Percentiles rank a stretch among this genome's conserved stretches.
phyloP scores from a whole-genome alignment of 371 early-diverging fungal species.

The Mortierella sp. region DNA sequence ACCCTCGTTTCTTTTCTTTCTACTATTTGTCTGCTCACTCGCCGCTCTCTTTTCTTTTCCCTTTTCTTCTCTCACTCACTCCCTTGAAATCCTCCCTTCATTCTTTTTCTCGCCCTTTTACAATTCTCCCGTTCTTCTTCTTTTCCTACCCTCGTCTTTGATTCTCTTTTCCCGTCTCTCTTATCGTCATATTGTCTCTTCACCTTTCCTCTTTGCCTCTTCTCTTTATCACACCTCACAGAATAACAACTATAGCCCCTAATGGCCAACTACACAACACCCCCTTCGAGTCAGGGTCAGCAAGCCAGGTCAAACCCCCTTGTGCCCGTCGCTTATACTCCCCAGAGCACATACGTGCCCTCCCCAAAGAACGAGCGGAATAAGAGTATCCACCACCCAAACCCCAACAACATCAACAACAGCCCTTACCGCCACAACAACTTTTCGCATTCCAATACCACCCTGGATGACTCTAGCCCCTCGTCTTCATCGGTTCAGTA shows the following conservation, averaged over 20 bases:
- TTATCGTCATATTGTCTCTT: not conserved
- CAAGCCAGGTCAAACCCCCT: constrained; percentile 39
- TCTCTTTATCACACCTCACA: not conserved
- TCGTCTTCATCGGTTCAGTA: constrained; percentile 21
- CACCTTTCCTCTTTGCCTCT: not conserved
- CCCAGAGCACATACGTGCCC: constrained; percentile 48
- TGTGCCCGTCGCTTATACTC: constrained; percentile 45
- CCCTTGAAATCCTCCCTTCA: not conserved
- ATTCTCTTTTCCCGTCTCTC: not conserved
- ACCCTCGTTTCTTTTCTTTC: not conserved
- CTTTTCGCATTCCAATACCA: constrained; percentile 17
- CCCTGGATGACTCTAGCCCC: constrained; percentile 22
- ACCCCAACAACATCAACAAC: not conserved
- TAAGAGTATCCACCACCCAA: constrained; percentile 23
- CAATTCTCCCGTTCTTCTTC: not conserved
- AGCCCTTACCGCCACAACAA: constrained; percentile 22
- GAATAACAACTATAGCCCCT: not conserved
- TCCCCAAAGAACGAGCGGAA: constrained; percentile 33
- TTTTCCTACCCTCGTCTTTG: not conserved
- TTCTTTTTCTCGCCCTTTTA: not conserved
- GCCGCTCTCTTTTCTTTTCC: not conserved
- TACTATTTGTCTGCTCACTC: not conserved
- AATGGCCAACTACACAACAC: constrained; percentile 46
- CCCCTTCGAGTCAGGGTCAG: constrained; percentile 25
- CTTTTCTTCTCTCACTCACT: not conserved